Base-by-base conservation (phyloP, 768 basidiomycete genomes). In the Tricholoma bakamatsutake region DNA sequence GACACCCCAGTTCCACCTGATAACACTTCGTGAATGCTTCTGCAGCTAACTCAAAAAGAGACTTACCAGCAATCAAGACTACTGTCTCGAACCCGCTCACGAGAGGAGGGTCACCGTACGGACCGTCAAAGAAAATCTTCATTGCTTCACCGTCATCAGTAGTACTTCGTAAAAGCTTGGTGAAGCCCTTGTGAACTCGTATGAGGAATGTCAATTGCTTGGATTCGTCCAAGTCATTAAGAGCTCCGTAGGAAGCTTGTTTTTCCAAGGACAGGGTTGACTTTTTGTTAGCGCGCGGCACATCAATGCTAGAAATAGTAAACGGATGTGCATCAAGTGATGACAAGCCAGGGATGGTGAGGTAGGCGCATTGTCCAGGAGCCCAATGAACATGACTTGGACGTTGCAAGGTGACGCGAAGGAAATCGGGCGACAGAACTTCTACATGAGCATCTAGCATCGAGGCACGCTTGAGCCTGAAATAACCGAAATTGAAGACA, bases 151-250 rank as follows among this genome's bases (percentile, higher is more conserved):
- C 51, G 15, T 59, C 45, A 4, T 51, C 56, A 2, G 72, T 76
- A 1, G 53, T 65, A 47, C 75, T 62, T 43, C 67, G 63, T 13
- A 85, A 67, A 0, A 75, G 71, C 60, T 72, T 74, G 4, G 87
- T 88, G 63, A 87, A 82, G 0, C 88, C 87, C 15, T 73, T 68
- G 35, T 78, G 71, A 15, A 82, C 82, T 15, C 82, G 76, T 57
- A 88, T 69, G 48, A 87, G 66, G 66, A 87, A 85, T 2, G 73
- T 70, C 6, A 86, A 66, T 27, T 83, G 73, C 52, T 75, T 76
- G 43, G n/a, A 17, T 34, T 17, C 15, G 31, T 55, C 42, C 8
- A 4, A 40, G 13, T 18, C 13, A 46, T 33, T 17, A 35, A 10
- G 35, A 18, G 12, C 11, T 18, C 4, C 17, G 17, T 47, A 17